phyloP scores from a whole-genome alignment of 1,284 basidiomycete genomes.

The Grifola frondosa region DNA sequence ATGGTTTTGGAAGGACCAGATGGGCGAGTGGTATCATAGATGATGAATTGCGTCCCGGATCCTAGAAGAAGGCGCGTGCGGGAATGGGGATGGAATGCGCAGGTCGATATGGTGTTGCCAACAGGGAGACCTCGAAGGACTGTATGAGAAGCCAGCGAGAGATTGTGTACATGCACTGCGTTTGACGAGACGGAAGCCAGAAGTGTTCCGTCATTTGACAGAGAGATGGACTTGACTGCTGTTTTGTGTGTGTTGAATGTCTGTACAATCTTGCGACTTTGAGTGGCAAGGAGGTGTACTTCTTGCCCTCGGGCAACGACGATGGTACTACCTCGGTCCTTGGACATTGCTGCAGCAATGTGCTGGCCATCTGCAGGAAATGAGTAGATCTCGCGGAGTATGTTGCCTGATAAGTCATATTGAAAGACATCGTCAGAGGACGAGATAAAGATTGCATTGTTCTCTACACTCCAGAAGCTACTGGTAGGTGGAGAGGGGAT shows the following conservation, averaged over 20 bases:
- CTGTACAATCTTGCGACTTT: slow-evolving; percentile 50
- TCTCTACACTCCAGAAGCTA: slow-evolving; percentile 56
- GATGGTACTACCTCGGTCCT: slow-evolving; percentile 44
- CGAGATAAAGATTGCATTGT: slow-evolving; percentile 51
- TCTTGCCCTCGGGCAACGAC: slow-evolving; percentile 49
- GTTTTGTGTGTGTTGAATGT: slow-evolving; percentile 64
- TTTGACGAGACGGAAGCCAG: slow-evolving; percentile 54
- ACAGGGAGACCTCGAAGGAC: slow-evolving; percentile 51
- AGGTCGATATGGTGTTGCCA: slow-evolving; percentile 40
- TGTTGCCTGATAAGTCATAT: slow-evolving; percentile 47
- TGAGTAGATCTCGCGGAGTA: slow-evolving; percentile 37
- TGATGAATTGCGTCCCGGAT: slow-evolving; percentile 48
- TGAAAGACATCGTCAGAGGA: slow-evolving; percentile 45
- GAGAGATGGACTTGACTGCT: slow-evolving; percentile 48
- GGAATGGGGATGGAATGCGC: slow-evolving; percentile 59
- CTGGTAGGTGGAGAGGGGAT: slow-evolving; percentile 42
- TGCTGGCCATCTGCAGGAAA: too few relatives aligned
- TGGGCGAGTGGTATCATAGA: slow-evolving; percentile 63
- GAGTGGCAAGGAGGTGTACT: slow-evolving; percentile 62
- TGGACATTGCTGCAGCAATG: too few relatives aligned
- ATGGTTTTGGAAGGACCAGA: slow-evolving; percentile 54
- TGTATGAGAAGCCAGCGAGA: slow-evolving; percentile 50
- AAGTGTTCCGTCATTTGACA: slow-evolving; percentile 57
- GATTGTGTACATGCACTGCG: slow-evolving; percentile 58
- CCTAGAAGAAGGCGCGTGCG: slow-evolving; percentile 58